Conservation (phyloP, 2,329 filamentous ascomycete genomes). For the Pseudogymnoascus sp. region DNA sequence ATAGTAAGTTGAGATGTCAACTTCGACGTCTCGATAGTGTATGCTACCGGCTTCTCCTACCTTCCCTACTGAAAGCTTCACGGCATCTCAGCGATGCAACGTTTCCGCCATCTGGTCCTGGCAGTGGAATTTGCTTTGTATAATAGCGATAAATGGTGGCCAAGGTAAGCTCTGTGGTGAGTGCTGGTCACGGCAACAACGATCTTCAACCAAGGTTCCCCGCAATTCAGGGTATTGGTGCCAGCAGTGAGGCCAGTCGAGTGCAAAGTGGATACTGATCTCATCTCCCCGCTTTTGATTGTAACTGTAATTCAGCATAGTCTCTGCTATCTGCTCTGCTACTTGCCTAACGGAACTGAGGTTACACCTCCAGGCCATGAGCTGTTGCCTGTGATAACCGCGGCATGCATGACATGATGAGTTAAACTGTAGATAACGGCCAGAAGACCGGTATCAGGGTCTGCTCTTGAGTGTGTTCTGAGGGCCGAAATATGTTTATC, state of each 20-base stretch:
- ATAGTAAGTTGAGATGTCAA: neutral
- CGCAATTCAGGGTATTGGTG: neutral
- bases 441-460: neutral
- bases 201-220: neutral
- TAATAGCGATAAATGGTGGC: neutral
- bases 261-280: neutral
- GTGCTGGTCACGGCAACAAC: neutral
- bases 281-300: neutral
- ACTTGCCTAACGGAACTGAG: neutral
- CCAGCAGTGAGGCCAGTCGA: neutral
- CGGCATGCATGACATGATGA: neutral
- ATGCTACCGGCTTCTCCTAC: neutral
- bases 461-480: neutral
- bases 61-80: neutral
- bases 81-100: neutral
- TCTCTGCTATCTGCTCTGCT: neutral
- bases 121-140: neutral
- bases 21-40: neutral
- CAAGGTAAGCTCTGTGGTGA: neutral
- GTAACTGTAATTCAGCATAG: neutral
- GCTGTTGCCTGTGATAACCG: neutral
- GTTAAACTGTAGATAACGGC: neutral
- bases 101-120: neutral
- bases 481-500: neutral
- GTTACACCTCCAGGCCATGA: neutral